Evolutionary conservation across 78 protist genomes (phyloP).

Genomic region (Cavenderia fasciculata): DNA sequence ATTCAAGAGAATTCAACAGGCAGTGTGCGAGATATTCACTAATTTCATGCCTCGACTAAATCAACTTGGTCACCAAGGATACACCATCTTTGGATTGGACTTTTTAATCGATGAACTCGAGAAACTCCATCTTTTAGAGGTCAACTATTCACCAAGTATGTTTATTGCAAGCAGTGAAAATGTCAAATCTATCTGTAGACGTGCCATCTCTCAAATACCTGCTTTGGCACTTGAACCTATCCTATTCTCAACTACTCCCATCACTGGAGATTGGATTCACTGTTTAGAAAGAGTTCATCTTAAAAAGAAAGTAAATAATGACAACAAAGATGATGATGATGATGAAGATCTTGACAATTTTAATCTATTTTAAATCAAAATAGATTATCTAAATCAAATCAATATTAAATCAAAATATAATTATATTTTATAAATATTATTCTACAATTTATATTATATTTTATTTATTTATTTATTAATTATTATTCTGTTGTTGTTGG

Average conservation of each 20-base stretch:
- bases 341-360: not conserved
- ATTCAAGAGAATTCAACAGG: not conserved
- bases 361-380: too few species aligned
- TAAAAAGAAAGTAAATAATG: not conserved
- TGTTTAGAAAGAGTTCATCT: too few species aligned
- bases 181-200: not conserved
- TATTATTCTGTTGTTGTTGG: not conserved
- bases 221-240: slow-evolving; percentile 1
- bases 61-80: not conserved
- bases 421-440: not conserved
- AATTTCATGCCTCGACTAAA: not conserved
- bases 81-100: slow-evolving; percentile 43
- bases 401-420: not conserved
- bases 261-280: not conserved
- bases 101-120: slow-evolving; percentile 16
- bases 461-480: not conserved
- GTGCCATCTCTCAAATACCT: not conserved
- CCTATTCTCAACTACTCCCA: not conserved
- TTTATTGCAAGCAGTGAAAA: not conserved
- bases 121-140: slow-evolving; percentile 23
- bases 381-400: too few species aligned
- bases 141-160: slow-evolving; percentile 55
- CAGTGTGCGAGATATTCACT: slow-evolving; percentile 16
- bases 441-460: not conserved
- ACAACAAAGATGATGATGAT: not conserved